Evolutionary conservation across 345 rosid genomes (phyloP), one percentile per base, ranked within the genome.

Genomic region (Excoecaria cochinchinensis): DNA sequence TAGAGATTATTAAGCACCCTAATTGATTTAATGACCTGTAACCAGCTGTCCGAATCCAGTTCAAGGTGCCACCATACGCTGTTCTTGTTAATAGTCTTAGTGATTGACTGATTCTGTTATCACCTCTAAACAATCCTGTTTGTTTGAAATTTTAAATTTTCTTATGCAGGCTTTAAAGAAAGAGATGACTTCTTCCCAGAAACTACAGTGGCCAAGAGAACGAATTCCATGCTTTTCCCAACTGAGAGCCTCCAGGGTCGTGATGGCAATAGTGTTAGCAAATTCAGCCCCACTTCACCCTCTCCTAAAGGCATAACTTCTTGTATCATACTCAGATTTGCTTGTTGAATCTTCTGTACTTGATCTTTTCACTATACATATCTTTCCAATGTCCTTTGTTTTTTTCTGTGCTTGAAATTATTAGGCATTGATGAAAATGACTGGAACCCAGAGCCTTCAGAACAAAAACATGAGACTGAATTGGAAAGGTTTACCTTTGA

Each of bases 391-490:
- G 9, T 46, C 57, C 4, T 47, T 60, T 31, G 31, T 31, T 53
- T 70, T 31, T 79, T 19, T 80, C 47, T 77, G 69, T 74, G 56
- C 69, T 74, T 76, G 82, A 76, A 71, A 65, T 24, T 60, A 15
- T 67, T 83, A 85, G 98, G 84, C 71, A 74, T 66, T 63, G 75
- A 69, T 75, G 87, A 80, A 80, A 81, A 79, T 74, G 85, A 83
- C n/a, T 84, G 81, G 89, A 80, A 50, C 52, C 81, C 73, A 79
- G 91, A 82, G 79, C 77, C 79, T 69, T 77, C 83, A 60, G 92
- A 85, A 78, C 83, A 76, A 79, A 82, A 73, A 67, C 86, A 81
- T 77, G 90, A 82, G 82, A 90, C 87, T 80, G 99, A 90, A 67
- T 77, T 85, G 84, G 85, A 87, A 76, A 96, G 97, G 98, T 93